Base-by-base conservation (phyloP, 495 filamentous ascomycete genomes). In the Daldinia concentrica region DNA sequence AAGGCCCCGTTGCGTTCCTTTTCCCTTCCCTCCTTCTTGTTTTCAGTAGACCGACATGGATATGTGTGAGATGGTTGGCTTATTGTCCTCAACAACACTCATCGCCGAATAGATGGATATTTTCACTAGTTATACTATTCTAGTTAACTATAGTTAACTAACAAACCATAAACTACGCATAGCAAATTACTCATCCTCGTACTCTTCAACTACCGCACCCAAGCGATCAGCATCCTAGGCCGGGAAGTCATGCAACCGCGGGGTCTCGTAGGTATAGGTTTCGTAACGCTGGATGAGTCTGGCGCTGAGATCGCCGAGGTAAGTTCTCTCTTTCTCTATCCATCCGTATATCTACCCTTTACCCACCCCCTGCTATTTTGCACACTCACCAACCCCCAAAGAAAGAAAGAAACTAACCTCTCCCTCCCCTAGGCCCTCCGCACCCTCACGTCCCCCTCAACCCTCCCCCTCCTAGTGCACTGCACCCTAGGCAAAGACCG, bases 401-500 rank as follows among this genome's bases (percentile, higher is more conserved):
- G 36, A 39, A 39, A 39, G 37, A 39, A 32, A 32, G 9, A 32
- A 39, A 39, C n/a, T 17, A 17, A 17, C 41, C 24, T 7, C 6
- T 29, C 4, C 29, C 29, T 4, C 29, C 7, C 1, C 7, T 4
- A 22, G 81, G 83, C 78, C 19, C 74, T 82, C 32, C 71, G 58
- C 34, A 66, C 72, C 19, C 45, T 77, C 19, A 65, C 67, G 27
- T 69, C 82, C 4, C 69, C 80, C 5, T 64, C 71, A 3, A 79
- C 83, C 15, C 90, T 89, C 43, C 92, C 92, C 0, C 66, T 88
- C 5, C 75, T 95, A 3, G 75, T 94, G 5, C 93, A 95, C 81
- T 96, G 93, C 80, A 94, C 92, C 3, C 92, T 95, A 75, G 93
- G 93, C 37, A 97, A 97, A 74, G 93, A 96, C 75, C 87, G 92